These are phyloP conservation scores for Arthroderma sp. DNA, from an alignment of 2,329 filamentous ascomycete species.

Conservation along the genomic window DNA sequence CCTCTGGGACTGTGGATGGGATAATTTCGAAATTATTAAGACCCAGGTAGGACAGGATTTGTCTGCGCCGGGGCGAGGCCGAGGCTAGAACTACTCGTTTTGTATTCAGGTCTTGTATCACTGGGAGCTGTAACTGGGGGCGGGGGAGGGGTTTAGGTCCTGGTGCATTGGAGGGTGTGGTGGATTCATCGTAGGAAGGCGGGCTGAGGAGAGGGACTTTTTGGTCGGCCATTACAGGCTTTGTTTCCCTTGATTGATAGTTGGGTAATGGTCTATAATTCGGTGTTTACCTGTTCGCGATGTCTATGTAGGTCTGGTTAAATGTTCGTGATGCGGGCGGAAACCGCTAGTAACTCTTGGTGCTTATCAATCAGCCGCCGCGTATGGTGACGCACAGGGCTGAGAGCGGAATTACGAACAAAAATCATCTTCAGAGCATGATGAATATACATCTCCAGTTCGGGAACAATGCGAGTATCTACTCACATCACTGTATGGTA, in stretches of 20 bases:
- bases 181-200: constrained; percentile 22
- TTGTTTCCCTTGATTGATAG: neutral
- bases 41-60: constrained; percentile 67
- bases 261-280: neutral
- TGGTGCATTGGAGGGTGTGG: constrained; percentile 10
- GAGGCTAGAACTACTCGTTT: constrained; percentile 84
- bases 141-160: constrained; percentile 19
- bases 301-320: too few relatives aligned
- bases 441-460: too few relatives aligned
- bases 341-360: too few relatives aligned
- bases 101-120: constrained; percentile 59
- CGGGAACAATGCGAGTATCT: neutral
- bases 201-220: constrained; percentile 11
- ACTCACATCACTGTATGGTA: neutral
- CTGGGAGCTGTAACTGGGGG: constrained; percentile 51
- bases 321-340: too few relatives aligned
- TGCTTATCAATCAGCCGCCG: too few relatives aligned
- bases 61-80: constrained; percentile 69
- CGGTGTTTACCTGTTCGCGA: too few relatives aligned
- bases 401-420: too few relatives aligned
- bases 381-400: too few relatives aligned
- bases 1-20: constrained; percentile 71
- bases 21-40: constrained; percentile 70
- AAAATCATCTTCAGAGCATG: too few relatives aligned
- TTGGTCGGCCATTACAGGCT: constrained; percentile 6